Conservation (phyloP, 2,329 filamentous ascomycete species). For the Colletotrichum sp. region DNA sequence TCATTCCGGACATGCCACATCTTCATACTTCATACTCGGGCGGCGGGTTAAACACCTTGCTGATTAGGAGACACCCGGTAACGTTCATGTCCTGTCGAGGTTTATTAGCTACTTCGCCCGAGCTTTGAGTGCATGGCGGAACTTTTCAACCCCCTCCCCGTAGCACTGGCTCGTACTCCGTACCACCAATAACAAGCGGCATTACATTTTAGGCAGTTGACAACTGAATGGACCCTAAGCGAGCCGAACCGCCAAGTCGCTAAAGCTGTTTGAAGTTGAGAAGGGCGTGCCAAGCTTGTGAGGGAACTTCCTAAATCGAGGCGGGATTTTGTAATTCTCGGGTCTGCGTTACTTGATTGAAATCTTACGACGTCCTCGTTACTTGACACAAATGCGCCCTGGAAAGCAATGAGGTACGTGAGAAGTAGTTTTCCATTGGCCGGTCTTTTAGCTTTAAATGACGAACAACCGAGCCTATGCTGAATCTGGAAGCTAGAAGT, state of each 20-base stretch:
- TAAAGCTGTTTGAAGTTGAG: neutral
- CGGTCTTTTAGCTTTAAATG: neutral
- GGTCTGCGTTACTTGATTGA: neutral
- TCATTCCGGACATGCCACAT: neutral
- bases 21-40: neutral
- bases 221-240: neutral
- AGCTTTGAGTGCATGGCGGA: neutral
- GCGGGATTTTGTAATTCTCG: neutral
- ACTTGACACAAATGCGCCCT: neutral
- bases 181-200: neutral
- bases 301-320: neutral
- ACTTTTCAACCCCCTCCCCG: neutral
- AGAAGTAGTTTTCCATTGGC: neutral
- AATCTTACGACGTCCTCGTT: neutral
- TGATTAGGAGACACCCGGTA: neutral
- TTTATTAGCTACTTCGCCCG: neutral
- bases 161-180: neutral
- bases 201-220: neutral
- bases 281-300: neutral
- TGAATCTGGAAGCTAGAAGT: neutral
- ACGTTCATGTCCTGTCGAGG: neutral
- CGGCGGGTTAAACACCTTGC: neutral
- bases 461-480: slow-evolving; percentile 14
- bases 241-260: neutral
- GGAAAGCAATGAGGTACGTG: neutral